Percentiles rank a stretch among this genome's conserved stretches.
Evolutionary conservation across 2,329 filamentous ascomycete species (phyloP).

Genomic region (Colletotrichum higginsianum): DNA sequence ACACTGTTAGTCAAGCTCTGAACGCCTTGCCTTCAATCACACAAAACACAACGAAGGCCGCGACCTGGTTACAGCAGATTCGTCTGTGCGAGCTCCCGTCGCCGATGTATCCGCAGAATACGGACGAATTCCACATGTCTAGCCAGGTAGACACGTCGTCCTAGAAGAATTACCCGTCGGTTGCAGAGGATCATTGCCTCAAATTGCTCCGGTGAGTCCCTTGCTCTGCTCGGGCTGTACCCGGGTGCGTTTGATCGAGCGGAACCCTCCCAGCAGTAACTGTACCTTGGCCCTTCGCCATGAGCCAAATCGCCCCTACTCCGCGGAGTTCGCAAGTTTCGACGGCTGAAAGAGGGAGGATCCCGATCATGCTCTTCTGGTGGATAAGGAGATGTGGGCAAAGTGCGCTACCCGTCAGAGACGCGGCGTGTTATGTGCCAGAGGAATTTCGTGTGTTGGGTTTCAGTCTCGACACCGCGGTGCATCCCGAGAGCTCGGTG

Average conservation of each 20-base stretch:
- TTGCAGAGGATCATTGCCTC: constrained; percentile 9
- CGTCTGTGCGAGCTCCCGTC: constrained; percentile 17
- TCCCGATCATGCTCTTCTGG: neutral
- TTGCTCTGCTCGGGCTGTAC: constrained; percentile 15
- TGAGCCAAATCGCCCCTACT: neutral
- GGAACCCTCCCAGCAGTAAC: neutral
- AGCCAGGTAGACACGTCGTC: constrained; percentile 6
- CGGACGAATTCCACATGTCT: constrained; percentile 8
- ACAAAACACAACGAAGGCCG: constrained; percentile 21
- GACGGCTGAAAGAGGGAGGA: neutral
- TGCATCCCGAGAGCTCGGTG: constrained; percentile 22
- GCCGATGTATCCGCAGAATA: constrained; percentile 8
- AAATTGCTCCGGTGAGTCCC: neutral
- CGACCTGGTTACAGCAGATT: constrained; percentile 7
- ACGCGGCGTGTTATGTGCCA: constrained; percentile 34
- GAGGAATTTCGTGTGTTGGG: constrained; percentile 34
- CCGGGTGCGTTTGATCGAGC: neutral
- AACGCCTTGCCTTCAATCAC: constrained; percentile 5
- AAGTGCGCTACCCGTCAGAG: constrained; percentile 11
- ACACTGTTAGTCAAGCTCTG: neutral
- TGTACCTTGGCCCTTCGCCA: neutral
- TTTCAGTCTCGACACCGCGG: constrained; percentile 31
- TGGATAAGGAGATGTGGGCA: constrained; percentile 18
- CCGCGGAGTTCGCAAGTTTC: neutral
- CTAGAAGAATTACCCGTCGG: no score